These are phyloP conservation scores for Pseudoturritis turrita DNA, from an alignment of 345 rosid genomes.

Conservation along the genomic window DNA sequence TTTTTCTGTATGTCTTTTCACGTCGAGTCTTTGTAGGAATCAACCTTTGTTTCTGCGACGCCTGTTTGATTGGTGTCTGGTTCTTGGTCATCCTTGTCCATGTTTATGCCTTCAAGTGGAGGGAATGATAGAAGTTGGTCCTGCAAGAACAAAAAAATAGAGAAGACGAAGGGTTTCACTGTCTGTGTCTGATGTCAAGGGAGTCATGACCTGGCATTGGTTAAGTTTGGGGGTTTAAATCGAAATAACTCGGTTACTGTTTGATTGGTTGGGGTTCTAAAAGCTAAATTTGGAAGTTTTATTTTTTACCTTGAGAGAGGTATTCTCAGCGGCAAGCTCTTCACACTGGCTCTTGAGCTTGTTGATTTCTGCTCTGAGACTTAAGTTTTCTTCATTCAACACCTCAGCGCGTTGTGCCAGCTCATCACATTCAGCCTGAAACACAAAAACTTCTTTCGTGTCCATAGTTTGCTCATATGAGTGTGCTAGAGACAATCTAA, in stretches of 20 bases:
- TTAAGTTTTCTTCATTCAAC: conserved; percentile 80
- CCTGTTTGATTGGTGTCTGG: conserved; percentile 32
- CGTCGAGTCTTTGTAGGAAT: conserved; percentile 24
- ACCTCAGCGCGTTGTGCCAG: conserved; percentile 82
- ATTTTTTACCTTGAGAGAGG: conserved; percentile 63
- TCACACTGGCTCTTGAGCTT: conserved; percentile 73
- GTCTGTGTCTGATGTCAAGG: background rate
- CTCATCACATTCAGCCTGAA: conserved; percentile 98
- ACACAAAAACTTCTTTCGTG: conserved; percentile 18
- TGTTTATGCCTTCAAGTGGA: conserved; percentile 43
- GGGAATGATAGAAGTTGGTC: conserved; percentile 67
- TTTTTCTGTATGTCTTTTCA: conserved; percentile 15
- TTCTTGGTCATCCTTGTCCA: conserved; percentile 45
- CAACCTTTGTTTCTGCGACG: conserved; percentile 35
- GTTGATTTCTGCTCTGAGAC: conserved; percentile 76
- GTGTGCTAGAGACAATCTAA: background rate
- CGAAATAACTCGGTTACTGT: background rate
- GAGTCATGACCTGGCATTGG: background rate
- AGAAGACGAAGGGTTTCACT: background rate
- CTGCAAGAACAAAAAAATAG: conserved; percentile 39
- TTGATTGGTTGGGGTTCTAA: background rate
- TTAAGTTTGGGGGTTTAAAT: background rate
- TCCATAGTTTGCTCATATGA: conserved; percentile 19
- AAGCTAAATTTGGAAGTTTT: background rate
- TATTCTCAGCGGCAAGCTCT: conserved; percentile 70